Evolutionary conservation across 768 basidiomycete genomes (phyloP), one percentile per base, ranked within the genome.

Genomic region (Rhizopogon vesiculosus): DNA sequence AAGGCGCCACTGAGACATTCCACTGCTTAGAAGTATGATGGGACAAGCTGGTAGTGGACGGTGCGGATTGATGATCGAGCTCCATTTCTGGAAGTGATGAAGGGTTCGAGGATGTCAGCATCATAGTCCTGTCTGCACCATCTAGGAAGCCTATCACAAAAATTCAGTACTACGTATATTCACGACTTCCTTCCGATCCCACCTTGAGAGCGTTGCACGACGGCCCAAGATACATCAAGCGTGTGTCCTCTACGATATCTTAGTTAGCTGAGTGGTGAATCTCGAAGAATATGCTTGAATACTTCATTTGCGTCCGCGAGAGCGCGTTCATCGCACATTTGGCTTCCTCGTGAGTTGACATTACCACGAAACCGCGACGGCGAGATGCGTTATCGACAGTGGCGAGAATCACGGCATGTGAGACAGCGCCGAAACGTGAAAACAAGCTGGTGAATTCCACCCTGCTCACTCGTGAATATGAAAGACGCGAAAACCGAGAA

Each of bases 161-260:
- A 22, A 22, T n/a, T 57, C 45, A 52, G 42, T 59, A 31, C 58
- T 52, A 51, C 16, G 39, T 46, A 39, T 9, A 38, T 38, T 51
- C 29, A 51, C 1, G 31, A 38, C 33, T 10, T 22, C 31, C 3
- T 7, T 5, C 2, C 59, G 12, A 2, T 38, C 55, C 18, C 35
- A 87, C 89, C 89, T 78, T 87, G 84, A 59, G 89, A 92, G 44
- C 89, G 87, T 61, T 92, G 89, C 39, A 92, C 89, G 22, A 92
- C 89, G 16, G 89, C 90, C 89, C 89, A 92, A 6, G 89, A 91
- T 51, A 92, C 81, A 65, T 92, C 89, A 45, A 92, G 81, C 18
- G 78, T 76, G 63, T 91, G 85, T 7, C 89, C 87, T 64, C 87
- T 91, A 48, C 12, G 35, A 40, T 42, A 49, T 45, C 38, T 43